phyloP scores from a whole-genome alignment of 192 early-diverging fungal genomes.

The Linnemannia exigua region DNA sequence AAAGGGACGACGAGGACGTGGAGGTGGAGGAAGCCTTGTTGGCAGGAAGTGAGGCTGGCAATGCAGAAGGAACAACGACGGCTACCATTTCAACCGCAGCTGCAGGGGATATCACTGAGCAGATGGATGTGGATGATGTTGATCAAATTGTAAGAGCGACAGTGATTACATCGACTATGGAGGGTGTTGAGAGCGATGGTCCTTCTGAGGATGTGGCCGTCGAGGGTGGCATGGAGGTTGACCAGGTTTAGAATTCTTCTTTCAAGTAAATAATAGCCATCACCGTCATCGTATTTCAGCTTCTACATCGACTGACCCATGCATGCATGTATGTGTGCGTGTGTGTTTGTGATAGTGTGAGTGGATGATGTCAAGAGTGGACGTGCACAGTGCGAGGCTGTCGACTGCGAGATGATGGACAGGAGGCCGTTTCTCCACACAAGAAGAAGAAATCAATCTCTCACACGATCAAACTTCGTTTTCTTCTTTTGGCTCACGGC shows the following conservation, averaged over 20 bases:
- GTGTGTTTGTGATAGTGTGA: background rate
- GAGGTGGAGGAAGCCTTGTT: background rate
- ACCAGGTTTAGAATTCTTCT: background rate
- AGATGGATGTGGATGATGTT: background rate
- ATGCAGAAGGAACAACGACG: background rate
- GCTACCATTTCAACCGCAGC: background rate
- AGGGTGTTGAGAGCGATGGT: constrained; percentile 24
- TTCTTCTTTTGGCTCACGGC: background rate
- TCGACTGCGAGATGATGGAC: background rate
- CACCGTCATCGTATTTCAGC: background rate
- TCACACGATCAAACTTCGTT: background rate
- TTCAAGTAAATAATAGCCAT: background rate
- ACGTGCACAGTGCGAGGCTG: background rate
- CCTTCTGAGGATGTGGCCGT: background rate
- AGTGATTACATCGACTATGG: constrained; percentile 6
- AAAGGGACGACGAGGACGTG: background rate
- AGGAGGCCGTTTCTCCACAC: background rate
- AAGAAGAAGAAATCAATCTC: background rate
- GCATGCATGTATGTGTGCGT: background rate
- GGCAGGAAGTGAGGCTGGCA: background rate
- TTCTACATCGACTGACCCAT: background rate
- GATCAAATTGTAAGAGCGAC: background rate
- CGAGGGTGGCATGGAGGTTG: constrained; percentile 26
- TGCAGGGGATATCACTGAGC: background rate
- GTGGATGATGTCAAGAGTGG: background rate